phyloP scores from a whole-genome alignment of 2,329 filamentous ascomycete genomes.

The Pseudogymnoascus sp. region DNA sequence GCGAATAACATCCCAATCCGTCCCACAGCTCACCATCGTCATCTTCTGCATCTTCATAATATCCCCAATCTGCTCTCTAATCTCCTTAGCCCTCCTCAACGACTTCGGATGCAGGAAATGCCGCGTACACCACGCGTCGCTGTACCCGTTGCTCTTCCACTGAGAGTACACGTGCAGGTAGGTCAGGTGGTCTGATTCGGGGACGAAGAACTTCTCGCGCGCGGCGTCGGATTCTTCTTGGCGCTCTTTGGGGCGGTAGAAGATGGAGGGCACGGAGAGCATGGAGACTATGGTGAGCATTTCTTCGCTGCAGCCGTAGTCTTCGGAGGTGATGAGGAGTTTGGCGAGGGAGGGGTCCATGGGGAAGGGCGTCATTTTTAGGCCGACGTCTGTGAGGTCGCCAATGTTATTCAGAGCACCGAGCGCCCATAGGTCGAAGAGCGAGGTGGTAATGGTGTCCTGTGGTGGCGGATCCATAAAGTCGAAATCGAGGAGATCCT shows the following conservation, averaged over 20 bases:
- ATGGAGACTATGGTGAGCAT: constrained; percentile 98
- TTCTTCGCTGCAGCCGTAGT: constrained; percentile 91
- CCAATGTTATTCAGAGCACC: constrained; percentile 91
- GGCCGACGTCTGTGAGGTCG: constrained; percentile 78
- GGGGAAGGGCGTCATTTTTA: constrained; percentile 92
- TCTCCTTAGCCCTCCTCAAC: constrained; percentile 83
- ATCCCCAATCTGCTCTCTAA: constrained; percentile 84
- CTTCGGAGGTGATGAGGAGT: constrained; percentile 81
- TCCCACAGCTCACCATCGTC: constrained; percentile 78
- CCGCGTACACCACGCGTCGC: constrained; percentile 83
- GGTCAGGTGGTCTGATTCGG: constrained; percentile 93
- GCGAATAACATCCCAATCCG: constrained; percentile 92
- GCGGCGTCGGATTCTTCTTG: constrained; percentile 94
- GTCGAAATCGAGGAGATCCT: constrained; percentile 90
- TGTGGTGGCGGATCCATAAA: constrained; percentile 99
- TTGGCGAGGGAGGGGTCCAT: constrained; percentile 97
- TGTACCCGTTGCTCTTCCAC: constrained; percentile 86
- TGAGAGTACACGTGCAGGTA: constrained; percentile 93
- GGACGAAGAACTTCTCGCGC: constrained; percentile 96
- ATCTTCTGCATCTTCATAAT: constrained; percentile 95
- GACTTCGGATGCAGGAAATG: constrained; percentile 97
- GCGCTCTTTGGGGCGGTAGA: constrained; percentile 93
- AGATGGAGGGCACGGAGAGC: constrained; percentile 93
- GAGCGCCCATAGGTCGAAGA: constrained; percentile 95
- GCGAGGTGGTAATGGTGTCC: constrained; percentile 92